A percentile compares a stretch with the other conserved stretches of the same genome.
Conservation (phyloP, 2,329 filamentous ascomycete genomes). For the Aureobasidium musti region DNA sequence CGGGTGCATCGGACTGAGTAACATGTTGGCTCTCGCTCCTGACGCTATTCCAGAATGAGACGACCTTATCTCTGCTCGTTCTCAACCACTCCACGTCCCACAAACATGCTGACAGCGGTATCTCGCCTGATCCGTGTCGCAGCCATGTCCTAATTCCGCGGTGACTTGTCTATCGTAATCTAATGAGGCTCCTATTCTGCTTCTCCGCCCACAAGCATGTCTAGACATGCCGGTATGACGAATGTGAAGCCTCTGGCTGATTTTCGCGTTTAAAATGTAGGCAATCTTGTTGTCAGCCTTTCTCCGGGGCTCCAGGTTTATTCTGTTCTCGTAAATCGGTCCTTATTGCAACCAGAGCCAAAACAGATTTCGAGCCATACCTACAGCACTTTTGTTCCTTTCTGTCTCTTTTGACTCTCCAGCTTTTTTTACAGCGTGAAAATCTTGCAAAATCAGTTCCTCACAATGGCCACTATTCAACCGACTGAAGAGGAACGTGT, state of each 20-base stretch:
- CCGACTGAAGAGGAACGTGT: constrained; percentile 34
- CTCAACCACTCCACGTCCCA: constrained; percentile 22
- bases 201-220: constrained; percentile 19
- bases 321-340: constrained; percentile 23
- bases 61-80: constrained; percentile 28
- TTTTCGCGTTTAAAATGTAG: constrained; percentile 17
- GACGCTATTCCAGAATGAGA: constrained; percentile 21
- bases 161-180: constrained; percentile 19
- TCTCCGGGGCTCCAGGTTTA: constrained; percentile 14
- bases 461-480: constrained; percentile 30
- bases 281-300: constrained; percentile 15
- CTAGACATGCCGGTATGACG: constrained; percentile 26
- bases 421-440: not conserved
- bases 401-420: not conserved
- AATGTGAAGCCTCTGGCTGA: constrained; percentile 10
- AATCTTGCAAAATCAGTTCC: not conserved
- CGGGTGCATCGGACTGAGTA: constrained; percentile 9
- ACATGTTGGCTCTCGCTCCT: constrained; percentile 16
- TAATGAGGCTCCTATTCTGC: constrained; percentile 9
- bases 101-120: constrained; percentile 19
- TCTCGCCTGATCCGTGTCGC: not conserved
- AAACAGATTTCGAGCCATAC: constrained; percentile 2
- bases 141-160: constrained; percentile 12
- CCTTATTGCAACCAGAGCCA: not conserved
- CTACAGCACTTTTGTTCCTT: not conserved